These are phyloP conservation scores for Geotrichum bryndzae DNA, from an alignment of 1,139 yeast species.

Conservation along the genomic window DNA sequence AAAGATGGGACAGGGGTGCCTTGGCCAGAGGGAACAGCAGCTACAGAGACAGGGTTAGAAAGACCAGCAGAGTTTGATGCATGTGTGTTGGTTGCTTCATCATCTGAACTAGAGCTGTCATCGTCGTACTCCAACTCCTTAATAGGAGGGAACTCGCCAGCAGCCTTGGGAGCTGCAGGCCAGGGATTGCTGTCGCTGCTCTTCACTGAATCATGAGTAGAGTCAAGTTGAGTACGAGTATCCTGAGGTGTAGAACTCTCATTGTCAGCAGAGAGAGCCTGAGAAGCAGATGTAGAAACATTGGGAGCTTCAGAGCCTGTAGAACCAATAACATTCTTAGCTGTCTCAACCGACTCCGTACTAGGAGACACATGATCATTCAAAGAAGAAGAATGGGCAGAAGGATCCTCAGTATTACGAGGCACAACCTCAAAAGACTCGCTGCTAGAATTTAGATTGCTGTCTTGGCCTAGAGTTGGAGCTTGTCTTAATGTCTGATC, in stretches of 20 bases:
- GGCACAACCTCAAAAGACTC: conserved; percentile 15
- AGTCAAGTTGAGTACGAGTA: conserved; percentile 3
- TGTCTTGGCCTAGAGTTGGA: not conserved
- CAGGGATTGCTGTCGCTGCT: conserved; percentile 4
- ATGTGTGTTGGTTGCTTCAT: conserved; percentile 19
- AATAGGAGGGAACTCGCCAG: conserved; percentile 67
- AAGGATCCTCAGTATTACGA: not conserved
- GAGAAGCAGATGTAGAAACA: not conserved
- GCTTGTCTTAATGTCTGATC: not conserved
- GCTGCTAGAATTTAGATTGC: not conserved
- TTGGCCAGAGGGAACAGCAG: conserved; percentile 20
- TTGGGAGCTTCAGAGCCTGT: not conserved
- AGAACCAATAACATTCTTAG: not conserved
- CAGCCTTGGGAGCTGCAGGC: conserved; percentile 19
- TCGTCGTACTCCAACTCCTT: conserved; percentile 60
- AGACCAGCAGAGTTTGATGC: conserved; percentile 13
- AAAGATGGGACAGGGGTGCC: conserved; percentile 1
- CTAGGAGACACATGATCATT: conserved; percentile 2
- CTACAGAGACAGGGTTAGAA: conserved; percentile 18
- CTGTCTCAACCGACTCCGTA: conserved; percentile 12
- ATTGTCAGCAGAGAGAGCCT: conserved; percentile 9
- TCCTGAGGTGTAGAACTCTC: conserved; percentile 5
- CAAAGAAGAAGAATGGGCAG: not conserved
- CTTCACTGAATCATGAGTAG: conserved; percentile 2
- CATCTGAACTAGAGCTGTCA: conserved; percentile 39